Base-by-base conservation (phyloP, 768 basidiomycete genomes). In the Lentinula lateritia region DNA sequence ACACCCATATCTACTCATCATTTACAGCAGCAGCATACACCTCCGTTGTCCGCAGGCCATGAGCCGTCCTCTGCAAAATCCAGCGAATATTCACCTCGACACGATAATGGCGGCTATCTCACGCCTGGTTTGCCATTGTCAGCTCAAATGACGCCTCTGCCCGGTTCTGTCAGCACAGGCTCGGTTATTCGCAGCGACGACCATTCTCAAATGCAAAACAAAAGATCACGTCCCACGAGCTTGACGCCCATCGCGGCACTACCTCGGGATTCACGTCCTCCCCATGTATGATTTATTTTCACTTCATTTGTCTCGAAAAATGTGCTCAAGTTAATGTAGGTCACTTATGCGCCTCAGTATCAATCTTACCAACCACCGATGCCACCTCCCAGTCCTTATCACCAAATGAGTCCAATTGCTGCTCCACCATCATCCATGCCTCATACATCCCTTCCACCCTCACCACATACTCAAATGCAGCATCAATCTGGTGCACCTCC, bases 71-170 rank as follows among this genome's bases (percentile, higher is more conserved):
- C 72, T 9, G 50, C 50, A 5, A 76, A 76, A 66, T 69, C 71
- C 16, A 52, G 52, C 39, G 77, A 80, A 16, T 83, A 80, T 65
- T 65, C 75, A 28, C 74, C 78, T 52, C 83, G 83, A 66, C 78
- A 80, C 53, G 84, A 84, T 62, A 76, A 71, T 64, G 78, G 73
- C 23, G 77, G 77, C 34, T 85, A 85, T 68, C 66, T 77, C 39
- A 80, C 78, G 23, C 78, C 80, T 15, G 79, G 78, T 2, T 67
- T 80, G 12, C 80, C 80, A 28, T 67, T 80, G 28, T 80, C 80
- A 9, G 79, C 76, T 8, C 80, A 80, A 66, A 65, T 74, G 18
- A 70, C 73, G 36, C 73, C 78, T 2, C 68, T 76, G n/a, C 74
- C 75, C 10, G 73, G 68, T 15, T 72, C 76, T 32, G 72, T 76